phyloP scores from a whole-genome alignment of 306 rosid species.

The Luffa aegyptiaca region DNA sequence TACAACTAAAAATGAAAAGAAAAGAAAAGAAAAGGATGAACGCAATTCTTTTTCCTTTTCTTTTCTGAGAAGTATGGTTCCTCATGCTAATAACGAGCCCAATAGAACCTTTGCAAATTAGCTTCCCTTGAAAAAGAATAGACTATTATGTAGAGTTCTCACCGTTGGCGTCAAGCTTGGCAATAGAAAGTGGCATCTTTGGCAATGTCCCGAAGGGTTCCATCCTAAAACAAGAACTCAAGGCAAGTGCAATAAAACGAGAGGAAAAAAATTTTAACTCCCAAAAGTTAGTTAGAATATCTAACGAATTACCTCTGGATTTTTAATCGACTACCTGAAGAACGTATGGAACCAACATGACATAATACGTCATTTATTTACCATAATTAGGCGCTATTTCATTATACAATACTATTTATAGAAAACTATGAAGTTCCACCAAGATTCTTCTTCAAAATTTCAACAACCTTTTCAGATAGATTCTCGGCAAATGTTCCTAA shows the following conservation, averaged over 20 bases:
- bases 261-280: not conserved
- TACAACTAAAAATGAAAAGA: not conserved
- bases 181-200: not conserved
- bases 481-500: conserved; percentile 8
- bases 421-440: not conserved
- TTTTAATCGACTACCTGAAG: not conserved
- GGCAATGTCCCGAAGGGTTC: conserved; percentile 2
- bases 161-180: not conserved
- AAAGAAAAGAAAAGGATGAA: not conserved
- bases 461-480: not conserved
- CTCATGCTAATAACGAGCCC: not conserved
- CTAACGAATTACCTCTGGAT: not conserved
- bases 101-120: not conserved
- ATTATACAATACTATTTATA: not conserved
- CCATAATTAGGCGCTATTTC: not conserved
- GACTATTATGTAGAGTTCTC: not conserved
- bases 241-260: not conserved
- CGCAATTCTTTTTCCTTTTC: not conserved
- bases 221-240: conserved; percentile 3
- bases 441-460: conserved; percentile 7
- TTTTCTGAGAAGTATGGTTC: not conserved
- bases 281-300: not conserved
- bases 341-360: not conserved
- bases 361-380: not conserved
- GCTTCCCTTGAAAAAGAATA: not conserved